phyloP scores from a whole-genome alignment of 176 grass and related monocot genomes.

The Rhynchospora pubera region DNA sequence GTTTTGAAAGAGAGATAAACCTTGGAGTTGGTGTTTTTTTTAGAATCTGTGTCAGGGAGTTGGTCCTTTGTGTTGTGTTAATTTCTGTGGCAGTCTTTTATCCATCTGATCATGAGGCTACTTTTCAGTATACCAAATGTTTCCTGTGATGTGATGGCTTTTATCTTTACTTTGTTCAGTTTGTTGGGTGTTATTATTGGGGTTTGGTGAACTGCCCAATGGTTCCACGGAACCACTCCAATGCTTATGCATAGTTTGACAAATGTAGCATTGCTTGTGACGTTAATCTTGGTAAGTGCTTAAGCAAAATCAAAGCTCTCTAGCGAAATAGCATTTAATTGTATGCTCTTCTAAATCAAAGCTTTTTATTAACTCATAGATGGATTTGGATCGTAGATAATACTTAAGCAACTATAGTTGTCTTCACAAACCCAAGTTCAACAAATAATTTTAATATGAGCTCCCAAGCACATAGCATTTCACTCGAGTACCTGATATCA shows the following conservation, averaged over 20 bases:
- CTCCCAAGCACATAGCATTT: no score
- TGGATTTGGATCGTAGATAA: no score
- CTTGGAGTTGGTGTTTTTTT: background rate
- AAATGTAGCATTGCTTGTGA: background rate
- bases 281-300: background rate
- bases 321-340: background rate
- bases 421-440: no score
- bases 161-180: background rate
- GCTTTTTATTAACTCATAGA: background rate
- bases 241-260: background rate
- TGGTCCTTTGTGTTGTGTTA: background rate
- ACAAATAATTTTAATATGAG: no score
- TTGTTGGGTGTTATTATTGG: background rate
- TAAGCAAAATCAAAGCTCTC: background rate
- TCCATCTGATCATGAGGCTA: background rate
- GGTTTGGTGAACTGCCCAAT: slow-evolving; percentile 7
- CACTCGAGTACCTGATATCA: no score
- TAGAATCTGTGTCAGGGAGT: background rate
- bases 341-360: background rate
- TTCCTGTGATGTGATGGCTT: background rate
- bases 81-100: background rate
- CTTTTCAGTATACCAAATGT: background rate
- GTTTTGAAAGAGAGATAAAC: background rate
- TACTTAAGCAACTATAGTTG: no score
- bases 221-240: background rate